Evolutionary conservation across 192 early-diverging fungal genomes (phyloP), one percentile per base, ranked within the genome.

Genomic region (Chytriomyces sp.): DNA sequence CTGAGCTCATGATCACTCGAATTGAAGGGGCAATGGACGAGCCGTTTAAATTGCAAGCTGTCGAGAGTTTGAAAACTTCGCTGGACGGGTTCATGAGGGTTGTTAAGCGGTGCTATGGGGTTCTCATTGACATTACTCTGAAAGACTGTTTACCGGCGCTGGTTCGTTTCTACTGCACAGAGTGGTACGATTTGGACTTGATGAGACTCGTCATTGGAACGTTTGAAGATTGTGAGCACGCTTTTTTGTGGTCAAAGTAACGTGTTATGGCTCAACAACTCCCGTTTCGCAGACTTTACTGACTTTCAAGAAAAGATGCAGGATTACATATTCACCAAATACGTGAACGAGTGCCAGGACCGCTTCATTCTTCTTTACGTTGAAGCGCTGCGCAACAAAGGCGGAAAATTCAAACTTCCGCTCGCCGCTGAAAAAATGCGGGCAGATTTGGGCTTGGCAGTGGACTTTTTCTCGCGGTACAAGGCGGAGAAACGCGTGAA

Each of bases 151-250:
- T 86, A 23, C 91, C 92, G 1, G 92, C 94, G 0, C 87, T 97
- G 26, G 75, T 77, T 28, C 86, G 91, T 72, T 73, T 99, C 10
- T 94, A 94, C 78, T 92, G 92, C 18, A 49, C 66, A 16, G 87
- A 90, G n/a, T 99, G 96, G 94, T 97, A 99, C 86, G 91, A 96
- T 60, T 90, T 94, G 45, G 91, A 94, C 61, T 78, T 95, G 64
- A 91, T 99, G 90, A 86, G 89, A 61, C 84, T 93, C 3, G 91
- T 99, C 26, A 90, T 98, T 20, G 95, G 91, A 69, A 98, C 97
- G 20, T 82, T 98, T n/a, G 93, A 94, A 77, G 98, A 99, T 82
- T 98, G 71, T 73, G 28, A 63, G 71, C 44, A 5, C 3, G 35
- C 2, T 68, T 68, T 18, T 1, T 13, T 5, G 13, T 57, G 53